Base-by-base conservation (phyloP, 2,329 filamentous ascomycete species). In the Pseudomassariella vexata region DNA sequence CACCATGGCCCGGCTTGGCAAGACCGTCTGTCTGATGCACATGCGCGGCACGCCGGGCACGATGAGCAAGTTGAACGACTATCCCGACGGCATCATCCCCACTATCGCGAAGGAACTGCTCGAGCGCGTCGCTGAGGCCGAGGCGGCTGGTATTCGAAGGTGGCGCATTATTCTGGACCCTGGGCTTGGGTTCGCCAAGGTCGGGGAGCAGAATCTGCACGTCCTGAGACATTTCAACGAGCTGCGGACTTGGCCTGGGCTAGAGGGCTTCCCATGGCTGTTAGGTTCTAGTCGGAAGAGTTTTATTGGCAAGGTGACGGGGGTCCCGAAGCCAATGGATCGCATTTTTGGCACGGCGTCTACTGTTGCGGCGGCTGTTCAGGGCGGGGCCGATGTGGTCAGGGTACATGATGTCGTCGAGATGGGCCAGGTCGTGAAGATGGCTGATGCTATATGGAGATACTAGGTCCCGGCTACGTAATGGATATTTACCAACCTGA, bases 141-240 rank as follows among this genome's bases (percentile, higher is more conserved):
- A 94, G 56, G 70, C 66, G 10, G 88, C 87, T 0, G 92, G 92
- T 1, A 75, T 98, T 25, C 73, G 85, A 4, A 80, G 89, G 29
- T 98, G 92, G 92, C 84, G 90, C 43, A 94, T 98, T 42, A 79
- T 96, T 20, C 76, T 96, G 2, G 92, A 98, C 54, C 92, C 92
- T 0, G 92, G 92, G 0, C 75, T 98, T 19, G 92, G 92, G 1
- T 98, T 98, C 53, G 88, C 92, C 35, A 98, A 98, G 65, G 80
- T 76, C 1, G 68, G 71, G 33, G 67, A 72, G 24, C 87, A 95
- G 55, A 95, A 95, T 56, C 63, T 95, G 3, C 79, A 87, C 46
- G 63, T 98, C 3, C 63, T 98, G 20, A 69, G 84, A 7, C 62
- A 75, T 2, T 59, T 94, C 19, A 66, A 69, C 7, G 73, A 79